Evolutionary conservation across 2,329 filamentous ascomycete genomes (phyloP).

Genomic region (Mariannaea elegans): DNA sequence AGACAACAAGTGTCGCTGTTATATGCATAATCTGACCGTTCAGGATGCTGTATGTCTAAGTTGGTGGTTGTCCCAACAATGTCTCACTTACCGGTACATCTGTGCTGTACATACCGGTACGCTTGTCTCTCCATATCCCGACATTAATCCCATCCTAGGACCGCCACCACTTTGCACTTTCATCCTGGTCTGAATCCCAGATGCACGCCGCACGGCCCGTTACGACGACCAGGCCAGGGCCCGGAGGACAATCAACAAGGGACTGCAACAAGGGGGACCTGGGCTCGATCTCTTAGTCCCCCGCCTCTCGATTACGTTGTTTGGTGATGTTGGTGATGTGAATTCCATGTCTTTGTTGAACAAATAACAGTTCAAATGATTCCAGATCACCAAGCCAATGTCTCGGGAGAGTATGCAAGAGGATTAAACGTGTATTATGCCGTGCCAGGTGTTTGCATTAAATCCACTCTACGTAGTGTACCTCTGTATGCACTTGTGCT

Average conservation of each 20-base stretch:
- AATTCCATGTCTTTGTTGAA: background rate
- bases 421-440: conserved; percentile 3
- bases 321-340: background rate
- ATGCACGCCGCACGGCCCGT: conserved; percentile 10
- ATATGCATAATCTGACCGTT: too few relatives aligned
- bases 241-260: background rate
- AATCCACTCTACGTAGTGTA: conserved; percentile 1
- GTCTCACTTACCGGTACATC: too few relatives aligned
- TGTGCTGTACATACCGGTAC: too few relatives aligned
- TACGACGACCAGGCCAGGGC: background rate
- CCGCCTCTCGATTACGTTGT: background rate
- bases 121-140: too few relatives aligned
- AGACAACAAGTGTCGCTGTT: too few relatives aligned
- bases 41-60: too few relatives aligned
- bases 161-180: conserved; percentile 14
- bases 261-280: conserved; percentile 2
- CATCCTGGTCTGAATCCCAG: background rate
- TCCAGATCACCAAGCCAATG: background rate
- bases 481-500: conserved; percentile 18
- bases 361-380: background rate
- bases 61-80: too few relatives aligned
- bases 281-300: conserved; percentile 12
- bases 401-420: background rate
- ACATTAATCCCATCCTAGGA: background rate
- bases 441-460: conserved; percentile 9